phyloP scores from a whole-genome alignment of 768 basidiomycete species.

The Rhizopogon vinicolor region DNA sequence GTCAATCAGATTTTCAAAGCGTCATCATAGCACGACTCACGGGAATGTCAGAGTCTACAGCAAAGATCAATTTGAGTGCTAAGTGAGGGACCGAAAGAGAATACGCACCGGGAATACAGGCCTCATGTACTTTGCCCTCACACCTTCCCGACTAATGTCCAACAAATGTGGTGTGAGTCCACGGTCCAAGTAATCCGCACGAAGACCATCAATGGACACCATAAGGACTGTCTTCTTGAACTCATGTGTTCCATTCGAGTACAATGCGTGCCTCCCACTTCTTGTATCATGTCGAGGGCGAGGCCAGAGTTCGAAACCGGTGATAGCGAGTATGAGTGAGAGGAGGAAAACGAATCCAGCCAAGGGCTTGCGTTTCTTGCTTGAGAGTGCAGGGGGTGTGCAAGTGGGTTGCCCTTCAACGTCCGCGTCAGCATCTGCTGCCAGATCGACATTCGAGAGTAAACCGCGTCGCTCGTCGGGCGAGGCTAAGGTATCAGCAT shows the following conservation, averaged over 20 bases:
- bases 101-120: conserved; percentile 80
- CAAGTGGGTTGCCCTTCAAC: background rate
- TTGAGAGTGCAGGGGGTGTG: background rate
- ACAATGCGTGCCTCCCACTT: conserved; percentile 26
- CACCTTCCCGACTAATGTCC: conserved; percentile 72
- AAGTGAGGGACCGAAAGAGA: background rate
- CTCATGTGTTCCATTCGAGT: conserved; percentile 79
- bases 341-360: conserved; percentile 9
- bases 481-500: background rate
- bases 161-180: conserved; percentile 82
- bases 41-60: conserved; percentile 83
- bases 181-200: conserved; percentile 84
- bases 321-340: conserved; percentile 9
- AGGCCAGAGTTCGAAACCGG: conserved; percentile 4
- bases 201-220: conserved; percentile 83
- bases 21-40: conserved; percentile 38
- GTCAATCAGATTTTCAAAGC: conserved; percentile 2
- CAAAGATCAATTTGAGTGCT: conserved; percentile 4
- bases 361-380: conserved; percentile 9
- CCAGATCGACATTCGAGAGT: conserved; percentile 11
- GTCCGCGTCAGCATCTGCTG: background rate
- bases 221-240: conserved; percentile 80
- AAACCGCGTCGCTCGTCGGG: conserved; percentile 22
- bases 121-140: conserved; percentile 84
- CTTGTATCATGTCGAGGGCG: background rate